A percentile compares a stretch with the other conserved stretches of the same genome.
These are phyloP conservation scores for Lactarius quietus DNA, from an alignment of 768 basidiomycete genomes.

Conservation along the genomic window DNA sequence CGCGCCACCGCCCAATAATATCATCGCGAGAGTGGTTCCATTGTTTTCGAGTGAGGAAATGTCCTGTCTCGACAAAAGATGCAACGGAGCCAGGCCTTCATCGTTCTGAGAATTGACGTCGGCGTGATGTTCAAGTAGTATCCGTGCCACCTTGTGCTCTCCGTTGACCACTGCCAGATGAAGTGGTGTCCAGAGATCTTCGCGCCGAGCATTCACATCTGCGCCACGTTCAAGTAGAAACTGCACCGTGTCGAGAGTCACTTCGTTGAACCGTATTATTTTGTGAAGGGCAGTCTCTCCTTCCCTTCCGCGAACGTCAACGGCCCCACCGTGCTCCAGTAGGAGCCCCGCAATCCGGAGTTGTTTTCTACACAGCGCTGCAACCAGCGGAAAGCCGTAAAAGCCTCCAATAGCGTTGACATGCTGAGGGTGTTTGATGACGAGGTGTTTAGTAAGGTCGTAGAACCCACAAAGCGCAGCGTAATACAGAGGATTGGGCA, in stretches of 20 bases:
- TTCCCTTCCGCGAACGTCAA: neutral
- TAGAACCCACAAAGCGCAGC: neutral
- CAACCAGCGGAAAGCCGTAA: neutral
- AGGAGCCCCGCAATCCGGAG: neutral
- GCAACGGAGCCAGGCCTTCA: neutral
- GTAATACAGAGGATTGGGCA: neutral
- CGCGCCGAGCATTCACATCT: neutral
- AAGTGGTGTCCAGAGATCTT: neutral
- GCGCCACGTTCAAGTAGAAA: neutral
- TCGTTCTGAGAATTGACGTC: neutral
- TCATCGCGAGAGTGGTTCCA: neutral
- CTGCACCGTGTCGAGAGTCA: neutral
- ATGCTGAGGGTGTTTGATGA: neutral
- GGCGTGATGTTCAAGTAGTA: neutral
- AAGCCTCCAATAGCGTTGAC: neutral
- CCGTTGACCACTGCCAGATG: neutral
- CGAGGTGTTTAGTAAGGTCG: neutral
- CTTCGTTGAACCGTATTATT: neutral
- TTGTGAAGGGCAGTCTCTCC: neutral
- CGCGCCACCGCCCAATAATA: neutral
- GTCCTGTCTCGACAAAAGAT: neutral
- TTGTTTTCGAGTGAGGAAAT: neutral
- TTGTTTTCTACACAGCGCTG: neutral
- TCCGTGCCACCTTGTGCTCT: neutral
- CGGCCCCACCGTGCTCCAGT: neutral